Conservation (phyloP, 495 filamentous ascomycete species). For the Tuber microsphaerosporum region DNA sequence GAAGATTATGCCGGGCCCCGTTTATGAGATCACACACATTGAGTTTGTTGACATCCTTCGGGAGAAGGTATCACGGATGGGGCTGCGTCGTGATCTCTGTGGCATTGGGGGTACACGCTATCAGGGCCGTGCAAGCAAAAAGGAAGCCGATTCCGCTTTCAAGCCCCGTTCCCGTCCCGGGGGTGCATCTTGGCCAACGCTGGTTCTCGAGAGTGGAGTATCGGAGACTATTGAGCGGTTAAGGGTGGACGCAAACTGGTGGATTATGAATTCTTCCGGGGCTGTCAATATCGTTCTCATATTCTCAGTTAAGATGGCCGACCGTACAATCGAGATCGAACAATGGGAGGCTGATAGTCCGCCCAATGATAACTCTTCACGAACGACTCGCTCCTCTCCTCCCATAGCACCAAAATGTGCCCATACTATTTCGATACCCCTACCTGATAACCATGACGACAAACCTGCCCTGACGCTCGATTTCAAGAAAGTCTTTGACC, state of each 20-base stretch:
- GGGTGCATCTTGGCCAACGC: slow-evolving; percentile 7
- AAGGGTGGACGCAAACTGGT: slow-evolving; percentile 7
- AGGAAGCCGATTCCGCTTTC: slow-evolving; percentile 7
- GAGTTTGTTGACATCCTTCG: too few species aligned
- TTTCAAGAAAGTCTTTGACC: too few species aligned
- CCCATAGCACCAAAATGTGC: too few species aligned
- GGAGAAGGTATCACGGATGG: background rate
- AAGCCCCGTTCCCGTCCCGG: background rate
- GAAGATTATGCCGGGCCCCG: slow-evolving; percentile 10
- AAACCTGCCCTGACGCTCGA: too few species aligned
- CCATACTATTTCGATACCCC: too few species aligned
- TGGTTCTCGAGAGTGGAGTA: slow-evolving; percentile 14
- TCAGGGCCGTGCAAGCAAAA: slow-evolving; percentile 2
- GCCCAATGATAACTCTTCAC: too few species aligned
- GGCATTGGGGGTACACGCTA: slow-evolving; percentile 1
- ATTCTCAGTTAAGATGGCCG: background rate
- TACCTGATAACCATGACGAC: too few species aligned
- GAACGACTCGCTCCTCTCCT: too few species aligned
- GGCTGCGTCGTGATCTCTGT: background rate
- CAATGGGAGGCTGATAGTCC: background rate
- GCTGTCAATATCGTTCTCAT: slow-evolving; percentile 6
- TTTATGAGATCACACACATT: background rate
- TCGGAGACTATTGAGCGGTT: slow-evolving; percentile 6
- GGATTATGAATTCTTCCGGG: slow-evolving; percentile 11
- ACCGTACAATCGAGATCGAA: slow-evolving; percentile 6